Conservation (phyloP, 2,329 filamentous ascomycete species). For the Fusarium miscanthi region DNA sequence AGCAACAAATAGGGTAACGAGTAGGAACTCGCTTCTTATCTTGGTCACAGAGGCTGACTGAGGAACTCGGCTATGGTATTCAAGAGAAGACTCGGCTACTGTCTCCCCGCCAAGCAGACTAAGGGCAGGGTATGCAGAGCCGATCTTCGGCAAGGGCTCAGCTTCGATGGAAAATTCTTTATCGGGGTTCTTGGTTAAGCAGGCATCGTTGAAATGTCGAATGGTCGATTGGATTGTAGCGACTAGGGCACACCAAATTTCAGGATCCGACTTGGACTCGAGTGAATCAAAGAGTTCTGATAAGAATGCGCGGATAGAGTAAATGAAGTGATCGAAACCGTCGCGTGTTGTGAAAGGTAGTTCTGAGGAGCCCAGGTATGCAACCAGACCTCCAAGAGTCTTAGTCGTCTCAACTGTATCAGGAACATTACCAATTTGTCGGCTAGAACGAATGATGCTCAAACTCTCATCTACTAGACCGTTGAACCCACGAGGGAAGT, state of each 20-base stretch:
- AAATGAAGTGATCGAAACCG: slow-evolving; percentile 55
- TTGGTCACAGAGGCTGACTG: slow-evolving; percentile 42
- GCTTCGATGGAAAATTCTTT: slow-evolving; percentile 32
- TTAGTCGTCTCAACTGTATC: slow-evolving; percentile 47
- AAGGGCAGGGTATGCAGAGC: slow-evolving; percentile 47
- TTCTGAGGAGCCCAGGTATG: slow-evolving; percentile 62
- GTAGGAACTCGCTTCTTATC: slow-evolving; percentile 53
- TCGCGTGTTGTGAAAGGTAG: slow-evolving; percentile 43
- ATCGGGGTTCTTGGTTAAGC: slow-evolving; percentile 41
- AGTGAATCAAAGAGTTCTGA: slow-evolving; percentile 53
- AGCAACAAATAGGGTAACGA: slow-evolving; percentile 52
- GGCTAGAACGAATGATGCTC: slow-evolving; percentile 42
- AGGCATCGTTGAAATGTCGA: slow-evolving; percentile 57
- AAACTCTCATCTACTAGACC: slow-evolving; percentile 48
- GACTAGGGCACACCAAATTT: slow-evolving; percentile 53
- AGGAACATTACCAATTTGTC: slow-evolving; percentile 25
- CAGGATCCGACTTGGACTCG: slow-evolving; percentile 46
- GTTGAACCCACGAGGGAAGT: slow-evolving; percentile 51
- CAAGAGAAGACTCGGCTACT: neutral
- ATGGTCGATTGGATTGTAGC: slow-evolving; percentile 51
- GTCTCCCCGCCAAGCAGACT: slow-evolving; percentile 28
- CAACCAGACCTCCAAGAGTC: slow-evolving; percentile 57
- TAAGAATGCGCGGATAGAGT: slow-evolving; percentile 51
- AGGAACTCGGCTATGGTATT: slow-evolving; percentile 1
- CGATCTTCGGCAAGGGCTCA: slow-evolving; percentile 40